These are phyloP conservation scores for Candida palmyrensis DNA, from an alignment of 805 yeast genomes.

Conservation along the genomic window DNA sequence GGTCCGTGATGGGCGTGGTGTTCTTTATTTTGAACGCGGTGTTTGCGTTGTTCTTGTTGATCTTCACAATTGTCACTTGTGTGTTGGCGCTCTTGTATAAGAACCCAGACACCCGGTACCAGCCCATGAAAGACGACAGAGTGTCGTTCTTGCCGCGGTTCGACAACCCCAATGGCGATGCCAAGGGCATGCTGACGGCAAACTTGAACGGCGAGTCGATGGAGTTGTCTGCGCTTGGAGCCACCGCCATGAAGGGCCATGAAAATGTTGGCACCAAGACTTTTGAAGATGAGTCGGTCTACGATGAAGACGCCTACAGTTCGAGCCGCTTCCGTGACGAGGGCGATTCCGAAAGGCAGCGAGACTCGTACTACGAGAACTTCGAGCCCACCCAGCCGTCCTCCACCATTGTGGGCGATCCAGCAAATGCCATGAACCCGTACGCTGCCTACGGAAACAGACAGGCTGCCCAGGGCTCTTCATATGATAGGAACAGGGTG, in stretches of 20 bases:
- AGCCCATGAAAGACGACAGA: constrained; percentile 95
- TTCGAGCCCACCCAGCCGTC: constrained; percentile 39
- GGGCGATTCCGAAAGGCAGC: constrained; percentile 11
- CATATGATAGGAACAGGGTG: no score
- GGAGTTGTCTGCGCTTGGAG: constrained; percentile 71
- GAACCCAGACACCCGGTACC: constrained; percentile 93
- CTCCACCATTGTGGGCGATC: constrained; percentile 39
- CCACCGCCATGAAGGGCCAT: constrained; percentile 61
- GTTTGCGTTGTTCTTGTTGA: constrained; percentile 73
- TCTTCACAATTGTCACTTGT: constrained; percentile 87
- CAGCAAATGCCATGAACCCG: constrained; percentile 21
- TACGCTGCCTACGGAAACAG: constrained; percentile 8
- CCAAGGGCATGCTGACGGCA: constrained; percentile 9
- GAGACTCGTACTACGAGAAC: constrained; percentile 24
- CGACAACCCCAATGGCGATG: constrained; percentile 25
- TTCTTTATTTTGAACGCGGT: constrained; percentile 87
- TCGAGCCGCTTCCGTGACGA: constrained; percentile 7
- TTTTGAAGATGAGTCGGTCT: constrained; percentile 28
- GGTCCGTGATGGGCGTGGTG: constrained; percentile 87
- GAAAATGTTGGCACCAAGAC: constrained; percentile 29
- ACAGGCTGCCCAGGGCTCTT: no score
- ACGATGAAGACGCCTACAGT: constrained; percentile 30
- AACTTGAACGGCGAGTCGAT: constrained; percentile 36
- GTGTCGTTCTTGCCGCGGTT: constrained; percentile 85
- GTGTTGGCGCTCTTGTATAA: constrained; percentile 75